Base-by-base conservation (phyloP, 257 asterid species). In the Ocimum tenuiflorum region DNA sequence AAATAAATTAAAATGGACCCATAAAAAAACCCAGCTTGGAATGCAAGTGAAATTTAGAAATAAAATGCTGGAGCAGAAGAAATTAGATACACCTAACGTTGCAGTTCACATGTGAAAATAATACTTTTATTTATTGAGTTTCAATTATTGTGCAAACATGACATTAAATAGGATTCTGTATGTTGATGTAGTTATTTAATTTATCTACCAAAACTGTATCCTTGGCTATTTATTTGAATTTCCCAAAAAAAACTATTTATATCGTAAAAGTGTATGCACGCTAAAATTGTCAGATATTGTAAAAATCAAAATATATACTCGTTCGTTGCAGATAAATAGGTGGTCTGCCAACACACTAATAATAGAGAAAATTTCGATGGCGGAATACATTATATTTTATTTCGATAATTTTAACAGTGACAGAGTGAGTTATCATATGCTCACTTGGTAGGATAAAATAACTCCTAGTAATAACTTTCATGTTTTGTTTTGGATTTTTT, bases 261-360 rank as follows among this genome's bases (percentile, higher is more conserved):
- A n/a, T n/a, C n/a, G n/a, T n/a, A n/a, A n/a, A n/a, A n/a, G n/a
- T n/a, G n/a, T 35, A 33, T 31, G n/a, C 35, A 31, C 13, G 20
- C 69, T 63, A 42, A 55, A 61, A n/a, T 62, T 10, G 43, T 68
- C 46, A 65, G 77, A 10, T 45, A 52, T 62, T 31, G 13, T 52
- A 31, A 31, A 31, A 31, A 31, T 31, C 36, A 31, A 31, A 2
- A 31, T 31, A 27, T 27, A 4, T 27, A 27, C n/a, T n/a, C n/a
- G n/a, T n/a, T n/a, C n/a, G n/a, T n/a, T n/a, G n/a, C n/a, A n/a
- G n/a, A n/a, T n/a, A n/a, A n/a, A n/a, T n/a, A n/a, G n/a, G n/a
- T n/a, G n/a, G n/a, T n/a, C n/a, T n/a, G n/a, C n/a, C n/a, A n/a
- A n/a, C n/a, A 27, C 4, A 27, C 31, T 1, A 27, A 27, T 27